Percentiles rank a stretch among this genome's conserved stretches.
Evolutionary conservation across 441 rosid genomes (phyloP).

Genomic region (California macrophylla): DNA sequence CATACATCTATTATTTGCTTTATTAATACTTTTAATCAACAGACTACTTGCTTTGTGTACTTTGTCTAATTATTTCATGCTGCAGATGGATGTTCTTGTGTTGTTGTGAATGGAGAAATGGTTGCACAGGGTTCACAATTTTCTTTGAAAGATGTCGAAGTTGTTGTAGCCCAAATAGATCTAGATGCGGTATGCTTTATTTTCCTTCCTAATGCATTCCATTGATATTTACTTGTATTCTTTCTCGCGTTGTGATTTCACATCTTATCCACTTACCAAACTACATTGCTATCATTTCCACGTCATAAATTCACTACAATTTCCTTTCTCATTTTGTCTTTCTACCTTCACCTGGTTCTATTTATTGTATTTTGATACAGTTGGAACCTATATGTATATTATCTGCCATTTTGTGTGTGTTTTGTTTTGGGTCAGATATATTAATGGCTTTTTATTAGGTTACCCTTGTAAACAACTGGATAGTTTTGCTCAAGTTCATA

Average conservation of each 20-base stretch:
- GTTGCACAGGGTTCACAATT: conserved; percentile 93
- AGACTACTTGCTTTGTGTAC: not conserved
- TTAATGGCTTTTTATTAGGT: not conserved
- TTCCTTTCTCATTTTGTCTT: not conserved
- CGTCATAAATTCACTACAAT: not conserved
- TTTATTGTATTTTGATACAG: not conserved
- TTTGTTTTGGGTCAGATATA: not conserved
- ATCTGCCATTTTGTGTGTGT: not conserved
- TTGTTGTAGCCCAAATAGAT: conserved; percentile 77
- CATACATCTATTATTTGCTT: not conserved
- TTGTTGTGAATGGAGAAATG: conserved; percentile 75
- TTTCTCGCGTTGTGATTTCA: not conserved
- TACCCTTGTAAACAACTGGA: not conserved
- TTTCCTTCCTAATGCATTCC: conserved; percentile 9
- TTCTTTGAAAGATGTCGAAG: conserved; percentile 81
- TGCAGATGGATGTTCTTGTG: conserved; percentile 79
- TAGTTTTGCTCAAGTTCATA: not conserved
- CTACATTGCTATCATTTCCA: not conserved
- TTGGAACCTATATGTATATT: not conserved
- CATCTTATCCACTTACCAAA: not conserved
- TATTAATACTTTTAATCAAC: not conserved
- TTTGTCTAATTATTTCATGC: conserved; percentile 10
- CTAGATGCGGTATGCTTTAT: conserved; percentile 65
- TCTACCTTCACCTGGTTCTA: not conserved
- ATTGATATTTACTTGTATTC: not conserved